These are phyloP conservation scores for Suzukiozyma palmioleophila DNA, from an alignment of 1,139 yeast genomes.

Conservation along the genomic window DNA sequence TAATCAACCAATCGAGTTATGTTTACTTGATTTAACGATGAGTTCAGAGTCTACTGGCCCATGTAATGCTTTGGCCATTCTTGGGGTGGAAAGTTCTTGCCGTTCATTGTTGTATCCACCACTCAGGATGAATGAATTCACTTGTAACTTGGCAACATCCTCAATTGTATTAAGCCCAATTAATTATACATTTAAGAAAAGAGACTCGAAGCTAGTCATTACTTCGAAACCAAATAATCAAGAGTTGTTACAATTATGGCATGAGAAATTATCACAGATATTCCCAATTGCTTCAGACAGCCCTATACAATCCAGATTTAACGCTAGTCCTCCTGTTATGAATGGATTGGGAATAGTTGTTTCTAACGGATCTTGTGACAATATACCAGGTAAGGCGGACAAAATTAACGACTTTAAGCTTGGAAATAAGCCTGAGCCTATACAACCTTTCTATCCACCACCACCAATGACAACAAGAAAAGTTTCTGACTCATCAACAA, in stretches of 20 bases:
- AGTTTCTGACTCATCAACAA: conserved; percentile 10
- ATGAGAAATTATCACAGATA: conserved; percentile 21
- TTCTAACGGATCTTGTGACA: neutral
- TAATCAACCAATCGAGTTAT: conserved; percentile 22
- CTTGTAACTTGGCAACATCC: conserved; percentile 17
- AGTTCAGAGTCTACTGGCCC: conserved; percentile 13
- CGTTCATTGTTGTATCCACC: conserved; percentile 43
- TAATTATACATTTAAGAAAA: conserved; percentile 15
- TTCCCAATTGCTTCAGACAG: conserved; percentile 29
- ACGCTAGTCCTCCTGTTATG: conserved; percentile 18
- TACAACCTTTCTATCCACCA: neutral
- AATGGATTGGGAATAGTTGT: conserved; percentile 35
- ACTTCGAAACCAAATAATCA: conserved; percentile 16
- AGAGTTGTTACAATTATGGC: conserved; percentile 23
- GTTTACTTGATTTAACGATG: conserved; percentile 22
- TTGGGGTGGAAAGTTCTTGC: conserved; percentile 17
- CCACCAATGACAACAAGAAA: neutral
- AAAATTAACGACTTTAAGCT: too few relatives aligned
- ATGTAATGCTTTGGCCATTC: conserved; percentile 39
- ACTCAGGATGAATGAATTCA: conserved; percentile 29
- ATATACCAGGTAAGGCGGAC: neutral
- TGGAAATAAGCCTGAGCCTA: too few relatives aligned
- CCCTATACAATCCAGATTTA: conserved; percentile 19
- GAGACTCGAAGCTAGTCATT: conserved; percentile 7
- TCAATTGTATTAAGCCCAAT: conserved; percentile 24